A percentile compares a stretch with the other conserved stretches of the same genome.
Evolutionary conservation across 1,284 basidiomycete genomes (phyloP).

Genomic region (Lentinula novae-zelandiae): DNA sequence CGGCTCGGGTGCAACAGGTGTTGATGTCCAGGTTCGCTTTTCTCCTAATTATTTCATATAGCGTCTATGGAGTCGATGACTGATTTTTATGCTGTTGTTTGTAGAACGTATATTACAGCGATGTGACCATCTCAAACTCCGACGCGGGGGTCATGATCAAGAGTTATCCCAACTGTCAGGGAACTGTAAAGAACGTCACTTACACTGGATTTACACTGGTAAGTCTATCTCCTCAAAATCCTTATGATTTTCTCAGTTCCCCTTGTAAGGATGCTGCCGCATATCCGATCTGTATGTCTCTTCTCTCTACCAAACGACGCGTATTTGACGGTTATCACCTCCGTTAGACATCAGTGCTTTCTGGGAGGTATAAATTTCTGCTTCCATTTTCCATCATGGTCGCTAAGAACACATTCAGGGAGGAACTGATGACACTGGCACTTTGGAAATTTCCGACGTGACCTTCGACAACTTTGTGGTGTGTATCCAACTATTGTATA

Average conservation of each 20-base stretch:
- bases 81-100: background rate
- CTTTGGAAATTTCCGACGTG: slow-evolving; percentile 16
- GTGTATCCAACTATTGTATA: background rate
- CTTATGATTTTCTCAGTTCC: background rate
- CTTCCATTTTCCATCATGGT: background rate
- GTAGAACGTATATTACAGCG: slow-evolving; percentile 19
- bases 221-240: background rate
- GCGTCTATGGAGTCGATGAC: too few species aligned
- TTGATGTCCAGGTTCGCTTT: slow-evolving; percentile 4
- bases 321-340: background rate
- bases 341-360: slow-evolving; percentile 16
- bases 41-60: background rate
- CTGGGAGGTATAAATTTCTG: slow-evolving; percentile 12
- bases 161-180: slow-evolving; percentile 20
- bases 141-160: slow-evolving; percentile 20
- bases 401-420: slow-evolving; percentile 2
- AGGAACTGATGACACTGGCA: slow-evolving; percentile 16
- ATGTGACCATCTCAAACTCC: slow-evolving; percentile 21
- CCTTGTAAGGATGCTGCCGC: background rate
- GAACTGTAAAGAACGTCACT: slow-evolving; percentile 19
- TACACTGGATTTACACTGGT: slow-evolving; percentile 13
- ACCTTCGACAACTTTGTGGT: slow-evolving; percentile 15
- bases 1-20: slow-evolving; percentile 14
- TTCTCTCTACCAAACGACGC: background rate
- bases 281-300: slow-evolving; percentile 3